Evolutionary conservation across 1,139 yeast species (phyloP).

Genomic region (Yamadazyma conglobata): DNA sequence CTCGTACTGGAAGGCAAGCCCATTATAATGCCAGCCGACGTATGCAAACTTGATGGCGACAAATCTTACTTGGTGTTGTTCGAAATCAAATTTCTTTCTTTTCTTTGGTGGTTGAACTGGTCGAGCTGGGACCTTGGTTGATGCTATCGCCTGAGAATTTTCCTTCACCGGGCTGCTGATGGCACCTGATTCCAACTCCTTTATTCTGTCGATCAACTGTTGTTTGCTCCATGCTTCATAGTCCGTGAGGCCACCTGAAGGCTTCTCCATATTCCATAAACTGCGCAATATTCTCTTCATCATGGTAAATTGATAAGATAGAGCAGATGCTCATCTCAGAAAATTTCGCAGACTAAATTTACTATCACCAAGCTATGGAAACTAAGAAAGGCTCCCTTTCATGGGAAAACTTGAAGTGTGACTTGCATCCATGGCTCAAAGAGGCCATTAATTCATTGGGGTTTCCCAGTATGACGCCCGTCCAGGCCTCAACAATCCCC

Average conservation of each 20-base stretch:
- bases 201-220: slow-evolving; percentile 47
- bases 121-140: not conserved
- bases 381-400: slow-evolving; percentile 33
- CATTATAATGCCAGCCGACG: slow-evolving; percentile 91
- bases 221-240: slow-evolving; percentile 52
- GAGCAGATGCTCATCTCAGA: slow-evolving; percentile 11
- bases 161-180: not conserved
- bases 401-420: slow-evolving; percentile 35
- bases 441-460: slow-evolving; percentile 76
- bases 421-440: slow-evolving; percentile 42
- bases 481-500: slow-evolving; percentile 94
- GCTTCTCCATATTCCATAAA: slow-evolving; percentile 7
- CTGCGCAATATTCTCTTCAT: slow-evolving; percentile 20
- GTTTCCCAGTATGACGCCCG: slow-evolving; percentile 88
- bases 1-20: slow-evolving; percentile 76
- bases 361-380: slow-evolving; percentile 19
- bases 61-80: slow-evolving; percentile 61
- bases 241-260: slow-evolving; percentile 3
- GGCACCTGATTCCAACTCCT: slow-evolving; percentile 38
- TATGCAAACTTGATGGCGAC: slow-evolving; percentile 84
- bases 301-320: slow-evolving; percentile 18
- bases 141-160: not conserved
- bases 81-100: slow-evolving; percentile 61
- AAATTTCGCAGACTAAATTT: slow-evolving; percentile 2
- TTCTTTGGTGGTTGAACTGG: slow-evolving; percentile 10